Evolutionary conservation across 768 basidiomycete genomes (phyloP).

Genomic region (Serpula lacrymans): DNA sequence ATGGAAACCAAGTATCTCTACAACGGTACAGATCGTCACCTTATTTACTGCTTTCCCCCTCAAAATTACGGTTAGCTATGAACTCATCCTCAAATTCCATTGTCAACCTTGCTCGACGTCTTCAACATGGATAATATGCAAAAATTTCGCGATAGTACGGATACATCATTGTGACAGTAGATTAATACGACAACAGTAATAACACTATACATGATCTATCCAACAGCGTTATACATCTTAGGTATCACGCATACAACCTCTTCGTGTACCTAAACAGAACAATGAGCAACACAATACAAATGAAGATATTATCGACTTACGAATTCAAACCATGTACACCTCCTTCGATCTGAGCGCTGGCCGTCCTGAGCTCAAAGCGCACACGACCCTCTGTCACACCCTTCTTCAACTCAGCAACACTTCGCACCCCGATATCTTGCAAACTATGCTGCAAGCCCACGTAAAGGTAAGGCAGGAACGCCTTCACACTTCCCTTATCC

Average conservation of each 20-base stretch:
- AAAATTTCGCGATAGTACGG: no score
- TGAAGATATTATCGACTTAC: slow-evolving; percentile 45
- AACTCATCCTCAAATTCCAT: no score
- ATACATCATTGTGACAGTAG: no score
- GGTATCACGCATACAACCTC: slow-evolving; percentile 43
- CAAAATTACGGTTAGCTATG: no score
- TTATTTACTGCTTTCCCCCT: no score
- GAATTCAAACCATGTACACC: slow-evolving; percentile 95
- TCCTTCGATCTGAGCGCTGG: slow-evolving; percentile 93
- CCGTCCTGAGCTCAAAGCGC: slow-evolving; percentile 89
- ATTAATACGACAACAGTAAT: not conserved
- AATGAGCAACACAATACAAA: not conserved
- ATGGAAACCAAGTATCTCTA: no score
- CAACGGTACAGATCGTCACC: no score
- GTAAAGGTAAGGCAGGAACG: slow-evolving; percentile 85
- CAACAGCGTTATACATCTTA: not conserved
- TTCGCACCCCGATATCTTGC: slow-evolving; percentile 86
- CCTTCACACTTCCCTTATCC: slow-evolving; percentile 93
- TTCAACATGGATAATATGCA: no score
- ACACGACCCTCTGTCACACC: slow-evolving; percentile 65
- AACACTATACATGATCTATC: slow-evolving; percentile 1
- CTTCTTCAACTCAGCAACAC: slow-evolving; percentile 60
- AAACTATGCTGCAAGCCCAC: slow-evolving; percentile 88
- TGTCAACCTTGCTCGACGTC: no score
- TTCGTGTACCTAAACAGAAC: slow-evolving; percentile 48